phyloP scores from a whole-genome alignment of 805 yeast species.

The Ascoidea rubescens region DNA sequence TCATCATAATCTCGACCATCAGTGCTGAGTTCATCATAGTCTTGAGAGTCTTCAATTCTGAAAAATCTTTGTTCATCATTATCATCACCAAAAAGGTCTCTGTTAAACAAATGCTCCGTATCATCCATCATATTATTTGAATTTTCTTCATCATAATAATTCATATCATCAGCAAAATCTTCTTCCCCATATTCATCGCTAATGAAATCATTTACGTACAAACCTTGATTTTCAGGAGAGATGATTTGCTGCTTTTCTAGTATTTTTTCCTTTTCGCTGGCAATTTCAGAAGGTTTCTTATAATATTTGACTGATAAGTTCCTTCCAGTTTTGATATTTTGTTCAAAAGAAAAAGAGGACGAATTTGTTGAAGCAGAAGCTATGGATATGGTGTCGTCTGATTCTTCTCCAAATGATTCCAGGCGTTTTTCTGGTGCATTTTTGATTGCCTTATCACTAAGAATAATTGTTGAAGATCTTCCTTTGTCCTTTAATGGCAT shows the following conservation, averaged over 20 bases:
- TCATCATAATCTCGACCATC: not conserved
- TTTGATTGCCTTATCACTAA: slow-evolving; percentile 2
- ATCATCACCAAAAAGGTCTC: slow-evolving; percentile 21
- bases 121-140: slow-evolving; percentile 16
- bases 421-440: not conserved
- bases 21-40: not conserved
- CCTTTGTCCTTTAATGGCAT: not conserved
- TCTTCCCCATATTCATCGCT: slow-evolving; percentile 13
- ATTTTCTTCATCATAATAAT: slow-evolving; percentile 18
- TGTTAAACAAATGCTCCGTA: slow-evolving; percentile 23
- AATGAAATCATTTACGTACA: slow-evolving; percentile 15
- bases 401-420: not conserved
- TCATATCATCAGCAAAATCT: slow-evolving; percentile 20
- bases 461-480: slow-evolving; percentile 3
- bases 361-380: slow-evolving; percentile 12
- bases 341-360: slow-evolving; percentile 22
- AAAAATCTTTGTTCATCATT: slow-evolving; percentile 11
- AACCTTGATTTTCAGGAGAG: slow-evolving; percentile 11
- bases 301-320: slow-evolving; percentile 24
- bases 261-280: slow-evolving; percentile 13
- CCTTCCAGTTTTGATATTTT: slow-evolving; percentile 17
- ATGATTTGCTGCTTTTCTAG: slow-evolving; percentile 9
- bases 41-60: not conserved
- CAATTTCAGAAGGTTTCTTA: slow-evolving; percentile 19
- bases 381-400: not conserved